Conservation (phyloP, 495 filamentous ascomycete species). For the Xylaria cubensis region DNA sequence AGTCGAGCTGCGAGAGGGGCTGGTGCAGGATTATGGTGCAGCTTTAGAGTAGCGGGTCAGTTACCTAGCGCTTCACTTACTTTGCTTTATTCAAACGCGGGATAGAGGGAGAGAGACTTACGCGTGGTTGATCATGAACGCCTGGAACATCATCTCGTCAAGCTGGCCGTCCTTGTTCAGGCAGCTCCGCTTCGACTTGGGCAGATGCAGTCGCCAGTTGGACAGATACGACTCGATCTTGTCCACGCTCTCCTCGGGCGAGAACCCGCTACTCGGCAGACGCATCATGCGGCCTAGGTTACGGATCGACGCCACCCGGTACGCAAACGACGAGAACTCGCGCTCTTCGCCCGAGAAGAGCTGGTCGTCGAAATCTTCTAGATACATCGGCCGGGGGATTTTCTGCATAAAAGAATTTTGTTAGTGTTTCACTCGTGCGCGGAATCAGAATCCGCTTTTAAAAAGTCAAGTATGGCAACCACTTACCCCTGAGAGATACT, state of each 20-base stretch:
- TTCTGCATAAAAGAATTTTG: slow-evolving; percentile 45
- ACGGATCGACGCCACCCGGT: slow-evolving; percentile 75
- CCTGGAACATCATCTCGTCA: slow-evolving; percentile 93
- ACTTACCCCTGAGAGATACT: slow-evolving; percentile 70
- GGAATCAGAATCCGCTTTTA: not conserved
- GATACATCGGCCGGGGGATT: slow-evolving; percentile 65
- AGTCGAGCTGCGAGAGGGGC: slow-evolving; percentile 67
- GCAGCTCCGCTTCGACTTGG: slow-evolving; percentile 74
- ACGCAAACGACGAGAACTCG: slow-evolving; percentile 80
- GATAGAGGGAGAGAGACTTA: slow-evolving; percentile 36
- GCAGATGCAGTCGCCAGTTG: slow-evolving; percentile 84
- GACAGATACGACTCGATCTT: slow-evolving; percentile 77
- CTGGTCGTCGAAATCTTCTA: slow-evolving; percentile 75
- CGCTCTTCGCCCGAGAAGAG: slow-evolving; percentile 66
- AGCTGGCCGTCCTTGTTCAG: slow-evolving; percentile 70
- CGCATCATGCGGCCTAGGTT: slow-evolving; percentile 78
- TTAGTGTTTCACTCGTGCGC: not conserved
- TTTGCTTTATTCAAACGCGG: not conserved
- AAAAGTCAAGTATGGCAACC: not conserved
- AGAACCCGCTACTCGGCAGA: slow-evolving; percentile 52
- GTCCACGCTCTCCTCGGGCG: slow-evolving; percentile 52
- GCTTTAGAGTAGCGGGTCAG: slow-evolving; percentile 26
- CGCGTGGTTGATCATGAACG: slow-evolving; percentile 80
- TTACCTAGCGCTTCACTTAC: not conserved
- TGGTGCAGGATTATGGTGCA: slow-evolving; percentile 75